Conservation (phyloP, 305 asterid genomes). For the Fraxinus latifolia region DNA sequence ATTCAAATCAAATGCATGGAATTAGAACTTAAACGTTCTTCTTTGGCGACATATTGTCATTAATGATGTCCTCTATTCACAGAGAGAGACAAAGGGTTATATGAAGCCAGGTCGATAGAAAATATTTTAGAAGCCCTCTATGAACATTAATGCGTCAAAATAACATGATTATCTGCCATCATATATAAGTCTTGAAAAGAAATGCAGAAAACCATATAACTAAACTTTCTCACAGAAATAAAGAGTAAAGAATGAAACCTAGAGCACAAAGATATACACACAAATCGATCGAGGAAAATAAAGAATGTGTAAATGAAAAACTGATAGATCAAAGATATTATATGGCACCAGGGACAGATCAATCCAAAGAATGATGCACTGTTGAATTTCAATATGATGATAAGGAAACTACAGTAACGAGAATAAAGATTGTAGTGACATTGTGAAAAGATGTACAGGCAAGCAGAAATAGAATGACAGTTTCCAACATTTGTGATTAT, state of each 20-base stretch:
- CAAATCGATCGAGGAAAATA: background rate
- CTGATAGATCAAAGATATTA: background rate
- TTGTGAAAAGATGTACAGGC: background rate
- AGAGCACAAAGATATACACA: background rate
- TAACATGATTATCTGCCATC: background rate
- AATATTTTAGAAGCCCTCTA: background rate
- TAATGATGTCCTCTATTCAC: background rate
- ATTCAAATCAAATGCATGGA: background rate
- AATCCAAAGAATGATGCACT: background rate
- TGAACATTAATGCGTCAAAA: background rate
- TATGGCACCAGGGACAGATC: slow-evolving; percentile 2
- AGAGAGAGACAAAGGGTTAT: background rate
- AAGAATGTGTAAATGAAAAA: background rate
- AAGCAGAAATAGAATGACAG: background rate
- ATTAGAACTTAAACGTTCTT: background rate
- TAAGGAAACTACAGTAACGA: slow-evolving; percentile 7
- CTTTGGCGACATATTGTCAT: background rate
- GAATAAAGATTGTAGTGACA: background rate
- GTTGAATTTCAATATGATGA: background rate
- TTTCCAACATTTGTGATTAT: background rate
- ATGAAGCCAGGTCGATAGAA: background rate
- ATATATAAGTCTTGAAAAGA: background rate
- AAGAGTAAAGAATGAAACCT: background rate
- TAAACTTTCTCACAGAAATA: background rate
- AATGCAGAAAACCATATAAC: background rate